Percentiles rank a stretch among this genome's conserved stretches.
These are phyloP conservation scores for Phaeosphaeria sp. DNA, from an alignment of 2,329 filamentous ascomycete species.

Conservation along the genomic window DNA sequence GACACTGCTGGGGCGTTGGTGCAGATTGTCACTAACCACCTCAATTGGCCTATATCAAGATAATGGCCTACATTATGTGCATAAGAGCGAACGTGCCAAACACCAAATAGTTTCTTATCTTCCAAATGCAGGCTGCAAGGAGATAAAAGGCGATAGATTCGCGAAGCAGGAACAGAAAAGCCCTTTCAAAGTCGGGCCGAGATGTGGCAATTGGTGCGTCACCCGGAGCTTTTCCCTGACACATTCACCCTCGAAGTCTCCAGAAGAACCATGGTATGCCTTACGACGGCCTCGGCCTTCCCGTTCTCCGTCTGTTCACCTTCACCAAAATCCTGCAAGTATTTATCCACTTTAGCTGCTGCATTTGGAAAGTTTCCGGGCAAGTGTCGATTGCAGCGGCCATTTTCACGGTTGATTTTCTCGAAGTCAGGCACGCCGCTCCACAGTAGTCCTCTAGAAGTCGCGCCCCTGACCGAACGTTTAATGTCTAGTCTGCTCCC, in stretches of 20 bases:
- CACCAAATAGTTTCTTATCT: too few relatives aligned
- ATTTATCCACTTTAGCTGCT: background rate
- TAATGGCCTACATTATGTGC: background rate
- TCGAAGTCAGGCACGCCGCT: background rate
- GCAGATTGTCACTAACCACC: background rate
- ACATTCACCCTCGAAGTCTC: background rate
- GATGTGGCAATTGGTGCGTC: background rate
- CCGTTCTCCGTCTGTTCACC: background rate
- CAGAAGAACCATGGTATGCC: background rate
- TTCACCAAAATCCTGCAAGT: too few relatives aligned
- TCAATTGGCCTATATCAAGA: too few relatives aligned
- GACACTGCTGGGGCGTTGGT: background rate
- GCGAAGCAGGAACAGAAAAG: too few relatives aligned
- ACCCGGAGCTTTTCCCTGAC: background rate
- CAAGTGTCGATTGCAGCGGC: constrained; percentile 8
- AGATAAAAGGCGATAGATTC: too few relatives aligned
- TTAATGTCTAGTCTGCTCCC: background rate
- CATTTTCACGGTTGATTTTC: background rate
- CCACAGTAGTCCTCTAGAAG: background rate
- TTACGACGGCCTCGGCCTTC: background rate
- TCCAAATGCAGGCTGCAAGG: too few relatives aligned
- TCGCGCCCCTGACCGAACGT: background rate
- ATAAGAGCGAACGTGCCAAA: too few relatives aligned
- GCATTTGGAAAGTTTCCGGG: constrained; percentile 4
- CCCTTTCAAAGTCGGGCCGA: background rate